phyloP scores from a whole-genome alignment of 2,329 filamentous ascomycete species.

The Lachnellula suecica region DNA sequence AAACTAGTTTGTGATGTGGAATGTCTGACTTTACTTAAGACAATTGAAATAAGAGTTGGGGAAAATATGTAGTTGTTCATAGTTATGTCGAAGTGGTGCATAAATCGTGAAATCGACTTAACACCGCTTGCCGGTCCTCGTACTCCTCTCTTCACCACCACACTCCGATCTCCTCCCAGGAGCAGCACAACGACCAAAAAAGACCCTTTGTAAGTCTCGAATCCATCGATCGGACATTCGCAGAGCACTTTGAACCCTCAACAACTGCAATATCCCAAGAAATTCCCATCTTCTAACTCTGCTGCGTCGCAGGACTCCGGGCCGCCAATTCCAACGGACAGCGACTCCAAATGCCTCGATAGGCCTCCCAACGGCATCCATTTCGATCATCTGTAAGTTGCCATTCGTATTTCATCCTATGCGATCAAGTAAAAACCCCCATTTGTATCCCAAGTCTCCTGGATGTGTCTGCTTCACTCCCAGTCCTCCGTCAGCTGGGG shows the following conservation, averaged over 20 bases:
- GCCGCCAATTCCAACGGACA: constrained; percentile 26
- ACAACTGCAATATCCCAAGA: constrained; percentile 9
- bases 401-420: constrained; percentile 26
- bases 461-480: constrained; percentile 16
- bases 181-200: constrained; percentile 21
- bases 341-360: constrained; percentile 34
- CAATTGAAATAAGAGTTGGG: constrained; percentile 17
- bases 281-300: constrained; percentile 20
- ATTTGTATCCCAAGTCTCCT: constrained; percentile 12
- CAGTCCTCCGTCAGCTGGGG: constrained; percentile 20
- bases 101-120: constrained; percentile 8
- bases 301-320: constrained; percentile 24
- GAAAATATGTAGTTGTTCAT: constrained; percentile 13
- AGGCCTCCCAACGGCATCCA: constrained; percentile 30
- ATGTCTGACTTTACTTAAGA: constrained; percentile 15
- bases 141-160: constrained; percentile 23
- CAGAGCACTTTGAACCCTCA: constrained; percentile 12
- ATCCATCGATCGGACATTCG: constrained; percentile 10
- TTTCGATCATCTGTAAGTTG: constrained; percentile 33
- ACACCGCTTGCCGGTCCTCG: constrained; percentile 10
- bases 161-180: constrained; percentile 13
- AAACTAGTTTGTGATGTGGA: not conserved
- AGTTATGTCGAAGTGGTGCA: constrained; percentile 14
- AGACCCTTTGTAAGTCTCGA: constrained; percentile 22
- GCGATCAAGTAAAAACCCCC: constrained; percentile 30